phyloP scores from a whole-genome alignment of 2,329 filamentous ascomycete genomes.

The Rhytidhysteron rufulum region DNA sequence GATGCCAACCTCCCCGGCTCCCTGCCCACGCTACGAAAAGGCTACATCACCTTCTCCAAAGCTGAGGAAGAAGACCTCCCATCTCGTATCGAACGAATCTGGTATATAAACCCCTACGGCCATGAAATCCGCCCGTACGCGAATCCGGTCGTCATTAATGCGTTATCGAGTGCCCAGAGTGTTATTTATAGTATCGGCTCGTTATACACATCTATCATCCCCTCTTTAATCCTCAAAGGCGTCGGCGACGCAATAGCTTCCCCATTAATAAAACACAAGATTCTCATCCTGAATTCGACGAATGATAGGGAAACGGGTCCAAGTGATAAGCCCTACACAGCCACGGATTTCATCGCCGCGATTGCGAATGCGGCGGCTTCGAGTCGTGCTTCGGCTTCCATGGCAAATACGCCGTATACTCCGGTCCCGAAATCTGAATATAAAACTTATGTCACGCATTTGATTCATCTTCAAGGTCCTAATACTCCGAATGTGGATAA shows the following conservation, averaged over 20 bases:
- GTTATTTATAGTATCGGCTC: constrained; percentile 93
- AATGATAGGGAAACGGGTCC: constrained; percentile 86
- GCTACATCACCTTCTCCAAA: constrained; percentile 81
- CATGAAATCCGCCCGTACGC: constrained; percentile 85
- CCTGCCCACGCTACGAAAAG: constrained; percentile 72
- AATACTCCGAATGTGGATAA: constrained; percentile 68
- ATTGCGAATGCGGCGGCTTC: constrained; percentile 64
- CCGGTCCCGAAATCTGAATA: constrained; percentile 45
- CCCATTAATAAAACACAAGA: constrained; percentile 60
- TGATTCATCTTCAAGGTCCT: constrained; percentile 73
- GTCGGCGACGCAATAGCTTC: constrained; percentile 63
- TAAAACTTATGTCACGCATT: constrained; percentile 71
- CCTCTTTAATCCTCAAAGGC: constrained; percentile 72
- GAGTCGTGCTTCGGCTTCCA: constrained; percentile 52
- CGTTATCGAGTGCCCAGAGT: constrained; percentile 61
- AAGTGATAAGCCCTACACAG: constrained; percentile 59
- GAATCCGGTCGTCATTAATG: constrained; percentile 73
- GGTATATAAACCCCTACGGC: constrained; percentile 99
- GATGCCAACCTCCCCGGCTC: constrained; percentile 80
- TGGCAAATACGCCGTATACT: not conserved
- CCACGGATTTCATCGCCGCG: constrained; percentile 76
- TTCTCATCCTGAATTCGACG: constrained; percentile 79
- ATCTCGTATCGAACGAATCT: constrained; percentile 73
- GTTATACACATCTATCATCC: constrained; percentile 84
- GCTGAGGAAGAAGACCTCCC: constrained; percentile 68